phyloP scores from a whole-genome alignment of 345 rosid species.

The Turritis glabra region DNA sequence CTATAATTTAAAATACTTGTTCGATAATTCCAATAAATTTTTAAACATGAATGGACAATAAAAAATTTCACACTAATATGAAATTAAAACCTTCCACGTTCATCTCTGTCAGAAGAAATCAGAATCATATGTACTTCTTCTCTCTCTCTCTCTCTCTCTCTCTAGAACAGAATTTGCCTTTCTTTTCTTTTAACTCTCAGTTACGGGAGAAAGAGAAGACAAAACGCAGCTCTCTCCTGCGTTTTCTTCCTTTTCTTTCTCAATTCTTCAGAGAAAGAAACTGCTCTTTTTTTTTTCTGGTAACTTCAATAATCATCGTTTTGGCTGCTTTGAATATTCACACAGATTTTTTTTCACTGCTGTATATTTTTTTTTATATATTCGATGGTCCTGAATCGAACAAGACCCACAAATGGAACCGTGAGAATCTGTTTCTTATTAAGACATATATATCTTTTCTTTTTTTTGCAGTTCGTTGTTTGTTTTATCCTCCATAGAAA shows the following conservation, averaged over 20 bases:
- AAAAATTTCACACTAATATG: not conserved
- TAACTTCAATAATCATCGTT: constrained; percentile 12
- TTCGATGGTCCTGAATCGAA: constrained; percentile 32
- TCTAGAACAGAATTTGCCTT: not conserved
- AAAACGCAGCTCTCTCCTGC: not conserved
- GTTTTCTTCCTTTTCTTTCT: not conserved
- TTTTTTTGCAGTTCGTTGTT: not conserved
- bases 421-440: not conserved
- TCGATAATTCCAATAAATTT: constrained; percentile 39
- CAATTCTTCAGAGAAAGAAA: not conserved
- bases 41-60: constrained; percentile 10
- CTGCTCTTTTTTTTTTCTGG: not conserved
- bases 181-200: not conserved
- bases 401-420: constrained; percentile 27
- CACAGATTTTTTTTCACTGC: not conserved
- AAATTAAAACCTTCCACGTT: constrained; percentile 14
- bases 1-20: not conserved
- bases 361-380: not conserved
- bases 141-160: constrained; percentile 3
- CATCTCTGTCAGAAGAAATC: constrained; percentile 24
- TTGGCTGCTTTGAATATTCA: constrained; percentile 1
- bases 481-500: constrained; percentile 9
- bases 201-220: constrained; percentile 7
- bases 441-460: not conserved
- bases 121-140: not conserved